Conservation (phyloP, 2,329 filamentous ascomycete genomes). For the Cladosporium austrohemisphaericum region DNA sequence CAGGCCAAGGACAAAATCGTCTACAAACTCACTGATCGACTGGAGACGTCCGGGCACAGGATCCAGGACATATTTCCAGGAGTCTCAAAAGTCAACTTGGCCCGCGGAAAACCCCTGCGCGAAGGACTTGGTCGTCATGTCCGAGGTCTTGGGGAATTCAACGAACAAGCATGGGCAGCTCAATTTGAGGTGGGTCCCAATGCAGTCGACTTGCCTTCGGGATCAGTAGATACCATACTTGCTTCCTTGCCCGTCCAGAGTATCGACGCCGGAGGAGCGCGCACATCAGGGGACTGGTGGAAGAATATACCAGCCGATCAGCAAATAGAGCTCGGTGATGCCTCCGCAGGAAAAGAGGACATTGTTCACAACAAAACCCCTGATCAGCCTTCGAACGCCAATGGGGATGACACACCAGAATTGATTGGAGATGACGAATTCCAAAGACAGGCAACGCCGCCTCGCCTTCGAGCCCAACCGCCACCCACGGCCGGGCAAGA, state of each 20-base stretch:
- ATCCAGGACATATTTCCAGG: constrained; percentile 56
- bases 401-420: too few species aligned
- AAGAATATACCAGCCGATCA: constrained; percentile 30
- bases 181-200: constrained; percentile 1
- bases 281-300: constrained; percentile 32
- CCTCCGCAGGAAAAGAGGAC: too few species aligned
- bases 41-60: constrained; percentile 54
- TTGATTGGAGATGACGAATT: constrained; percentile 25
- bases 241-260: constrained; percentile 13
- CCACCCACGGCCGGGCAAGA: not conserved
- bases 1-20: constrained; percentile 58
- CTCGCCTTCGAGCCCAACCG: constrained; percentile 17
- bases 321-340: not conserved
- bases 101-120: constrained; percentile 40
- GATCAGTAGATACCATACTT: not conserved
- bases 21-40: constrained; percentile 55
- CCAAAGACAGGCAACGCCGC: constrained; percentile 26
- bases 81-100: constrained; percentile 44
- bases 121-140: constrained; percentile 53
- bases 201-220: not conserved
- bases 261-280: not conserved
- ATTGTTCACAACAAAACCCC: too few species aligned
- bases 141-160: constrained; percentile 53
- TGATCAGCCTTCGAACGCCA: too few species aligned
- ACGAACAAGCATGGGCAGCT: constrained; percentile 43